Conservation (phyloP, 495 filamentous ascomycete genomes). For the Bombardia bombarda region DNA sequence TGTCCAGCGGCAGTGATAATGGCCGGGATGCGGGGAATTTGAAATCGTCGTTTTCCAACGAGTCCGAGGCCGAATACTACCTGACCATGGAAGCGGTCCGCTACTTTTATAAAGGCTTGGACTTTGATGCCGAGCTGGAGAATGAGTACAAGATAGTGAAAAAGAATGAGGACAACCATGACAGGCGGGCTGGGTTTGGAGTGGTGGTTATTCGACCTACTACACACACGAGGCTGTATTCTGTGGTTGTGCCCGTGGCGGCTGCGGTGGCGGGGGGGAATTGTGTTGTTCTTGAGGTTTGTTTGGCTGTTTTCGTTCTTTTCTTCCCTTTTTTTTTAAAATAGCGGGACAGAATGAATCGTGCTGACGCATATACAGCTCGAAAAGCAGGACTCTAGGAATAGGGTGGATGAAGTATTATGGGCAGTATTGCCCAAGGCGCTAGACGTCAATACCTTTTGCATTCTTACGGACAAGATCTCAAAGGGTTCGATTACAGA, state of each 20-base stretch:
- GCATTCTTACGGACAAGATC: conserved; percentile 17
- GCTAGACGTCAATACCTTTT: conserved; percentile 39
- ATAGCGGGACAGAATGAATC: too few relatives aligned
- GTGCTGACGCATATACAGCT: too few relatives aligned
- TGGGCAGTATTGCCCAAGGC: conserved; percentile 29
- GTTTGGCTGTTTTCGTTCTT: neutral
- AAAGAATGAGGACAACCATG: conserved; percentile 27
- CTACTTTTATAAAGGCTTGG: conserved; percentile 34
- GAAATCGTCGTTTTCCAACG: conserved; percentile 16
- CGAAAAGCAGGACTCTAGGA: too few relatives aligned
- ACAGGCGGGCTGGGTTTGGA: conserved; percentile 25
- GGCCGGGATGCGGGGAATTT: too few relatives aligned
- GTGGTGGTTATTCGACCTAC: conserved; percentile 46
- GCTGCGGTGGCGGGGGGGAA: conserved; percentile 46
- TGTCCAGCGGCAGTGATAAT: conserved; percentile 27
- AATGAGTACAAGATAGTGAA: conserved; percentile 45
- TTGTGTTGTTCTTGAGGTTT: conserved; percentile 44
- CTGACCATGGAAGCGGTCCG: conserved; percentile 34
- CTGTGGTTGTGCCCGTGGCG: conserved; percentile 35
- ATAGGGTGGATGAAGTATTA: too few relatives aligned
- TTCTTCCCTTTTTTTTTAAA: neutral
- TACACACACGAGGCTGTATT: conserved; percentile 42
- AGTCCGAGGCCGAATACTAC: conserved; percentile 35
- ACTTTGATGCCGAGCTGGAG: conserved; percentile 31
- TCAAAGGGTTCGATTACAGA: conserved; percentile 8